Evolutionary conservation across 306 rosid species (phyloP).

Genomic region (Vigna nakashimae): DNA sequence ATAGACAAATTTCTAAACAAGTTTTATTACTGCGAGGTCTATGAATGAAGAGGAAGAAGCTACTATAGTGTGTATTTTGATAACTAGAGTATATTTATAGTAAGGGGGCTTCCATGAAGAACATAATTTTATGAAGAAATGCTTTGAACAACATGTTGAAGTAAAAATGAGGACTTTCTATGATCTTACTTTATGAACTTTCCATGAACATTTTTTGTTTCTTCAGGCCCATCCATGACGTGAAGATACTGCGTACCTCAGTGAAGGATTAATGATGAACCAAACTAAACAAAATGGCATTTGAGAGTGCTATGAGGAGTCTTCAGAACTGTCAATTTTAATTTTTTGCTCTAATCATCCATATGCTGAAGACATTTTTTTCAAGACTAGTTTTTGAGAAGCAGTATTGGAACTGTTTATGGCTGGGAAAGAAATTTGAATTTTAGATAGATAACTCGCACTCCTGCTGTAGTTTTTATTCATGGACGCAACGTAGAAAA

Average conservation of each 20-base stretch:
- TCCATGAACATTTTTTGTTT: background rate
- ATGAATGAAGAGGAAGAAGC: slow-evolving; percentile 10
- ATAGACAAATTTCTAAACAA: background rate
- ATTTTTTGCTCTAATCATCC: background rate
- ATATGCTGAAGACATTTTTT: background rate
- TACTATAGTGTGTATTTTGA: background rate
- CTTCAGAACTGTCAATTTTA: background rate
- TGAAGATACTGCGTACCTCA: slow-evolving; percentile 81
- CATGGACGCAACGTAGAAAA: background rate
- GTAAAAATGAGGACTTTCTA: background rate
- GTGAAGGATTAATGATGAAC: slow-evolving; percentile 65
- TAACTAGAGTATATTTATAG: background rate
- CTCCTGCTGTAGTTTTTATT: background rate
- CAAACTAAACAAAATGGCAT: background rate
- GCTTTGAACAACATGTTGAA: slow-evolving; percentile 12
- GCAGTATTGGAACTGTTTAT: background rate
- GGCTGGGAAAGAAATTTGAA: background rate
- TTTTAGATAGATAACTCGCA: background rate
- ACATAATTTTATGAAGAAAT: background rate
- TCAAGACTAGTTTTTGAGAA: background rate
- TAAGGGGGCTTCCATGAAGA: background rate
- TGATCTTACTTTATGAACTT: slow-evolving; percentile 16
- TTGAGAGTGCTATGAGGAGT: background rate
- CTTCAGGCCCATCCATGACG: slow-evolving; percentile 94
- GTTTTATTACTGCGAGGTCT: slow-evolving; percentile 6